Conservation (phyloP, 208 protist genomes). For the Porcisia deanei region DNA sequence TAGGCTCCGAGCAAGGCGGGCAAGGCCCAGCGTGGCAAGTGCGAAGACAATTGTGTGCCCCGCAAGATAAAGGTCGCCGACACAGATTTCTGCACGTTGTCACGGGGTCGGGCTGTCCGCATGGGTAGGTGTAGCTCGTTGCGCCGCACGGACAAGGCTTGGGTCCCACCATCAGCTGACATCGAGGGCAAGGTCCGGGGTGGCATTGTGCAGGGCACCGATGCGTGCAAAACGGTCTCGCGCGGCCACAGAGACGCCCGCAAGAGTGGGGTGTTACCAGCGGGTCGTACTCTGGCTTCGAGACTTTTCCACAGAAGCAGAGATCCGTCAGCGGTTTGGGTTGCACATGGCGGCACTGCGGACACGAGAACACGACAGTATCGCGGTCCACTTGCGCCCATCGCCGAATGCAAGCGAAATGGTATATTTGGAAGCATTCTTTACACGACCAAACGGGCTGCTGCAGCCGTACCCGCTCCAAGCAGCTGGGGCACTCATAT, state of each 20-base stretch:
- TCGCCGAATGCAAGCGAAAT: conserved; percentile 68
- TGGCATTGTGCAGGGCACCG: conserved; percentile 67
- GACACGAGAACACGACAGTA: conserved; percentile 32
- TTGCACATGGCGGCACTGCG: conserved; percentile 54
- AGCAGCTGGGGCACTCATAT: conserved; percentile 75
- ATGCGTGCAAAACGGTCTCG: conserved; percentile 49
- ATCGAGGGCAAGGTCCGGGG: conserved; percentile 67
- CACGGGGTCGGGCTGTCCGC: conserved; percentile 58
- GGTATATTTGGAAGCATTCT: conserved; percentile 67
- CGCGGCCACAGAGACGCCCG: conserved; percentile 55
- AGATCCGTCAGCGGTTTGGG: conserved; percentile 32
- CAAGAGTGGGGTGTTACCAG: conserved; percentile 82
- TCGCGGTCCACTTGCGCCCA: conserved; percentile 45
- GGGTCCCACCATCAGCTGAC: conserved; percentile 44
- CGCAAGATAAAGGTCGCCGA: conserved; percentile 50
- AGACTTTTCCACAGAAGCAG: conserved; percentile 78
- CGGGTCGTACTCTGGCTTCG: conserved; percentile 59
- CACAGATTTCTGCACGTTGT: conserved; percentile 61
- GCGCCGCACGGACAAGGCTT: conserved; percentile 60
- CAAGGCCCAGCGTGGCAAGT: conserved; percentile 64
- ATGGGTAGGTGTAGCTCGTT: conserved; percentile 67
- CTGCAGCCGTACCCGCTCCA: conserved; percentile 54
- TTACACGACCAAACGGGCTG: conserved; percentile 59
- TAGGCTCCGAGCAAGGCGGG: conserved; percentile 30
- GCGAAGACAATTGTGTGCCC: conserved; percentile 42